Base-by-base conservation (phyloP, 1,284 basidiomycete species). In the Fomitopsis betulina region DNA sequence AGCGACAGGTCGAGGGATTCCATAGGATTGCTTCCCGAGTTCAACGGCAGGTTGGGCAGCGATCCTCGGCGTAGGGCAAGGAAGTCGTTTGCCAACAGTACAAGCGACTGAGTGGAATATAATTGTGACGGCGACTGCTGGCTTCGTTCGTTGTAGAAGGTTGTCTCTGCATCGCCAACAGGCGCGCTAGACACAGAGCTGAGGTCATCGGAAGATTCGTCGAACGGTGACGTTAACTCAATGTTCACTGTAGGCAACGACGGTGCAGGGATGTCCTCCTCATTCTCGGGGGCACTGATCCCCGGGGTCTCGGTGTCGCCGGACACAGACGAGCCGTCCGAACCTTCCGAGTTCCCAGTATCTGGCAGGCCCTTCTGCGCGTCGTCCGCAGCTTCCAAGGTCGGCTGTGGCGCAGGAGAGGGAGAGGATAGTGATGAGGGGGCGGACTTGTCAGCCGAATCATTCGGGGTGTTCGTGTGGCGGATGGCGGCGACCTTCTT, bases 401-500 rank as follows among this genome's bases (percentile, higher is more conserved):
- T 37, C 9, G 23, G 37, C 9, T 39, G 13, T 5, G 27, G 32
- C 12, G 51, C 12, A 3, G 56, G 56, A 9, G 50, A 53, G 3
- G 47, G 38, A 17, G 40, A 8, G 61, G 39, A 5, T 53, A 55
- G 55, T 47, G 56, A 19, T 12, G 56, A 30, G 12, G 56, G 19
- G n/a, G 30, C 49, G 32, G 49, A 10, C 32, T 21, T 37, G 32
- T 50, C 35, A n/a, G 42, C 10, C 10, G 47, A 17, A 38, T 33
- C 30, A 5, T 35, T 37, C 6, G 23, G 27, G 3, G 43, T 9
- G 30, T 21, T 21, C 7, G 13, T 38, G 3, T 32, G 38, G 61
- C 63, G 43, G 9, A 35, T 25, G 17, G 63, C 65, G 42, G 65
- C 67, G 38, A 64, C 66, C 60, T 73, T 75, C 63, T 76, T 72